Evolutionary conservation across 768 basidiomycete species (phyloP), one percentile per base, ranked within the genome.

Genomic region (Melanogaster broomeanus): DNA sequence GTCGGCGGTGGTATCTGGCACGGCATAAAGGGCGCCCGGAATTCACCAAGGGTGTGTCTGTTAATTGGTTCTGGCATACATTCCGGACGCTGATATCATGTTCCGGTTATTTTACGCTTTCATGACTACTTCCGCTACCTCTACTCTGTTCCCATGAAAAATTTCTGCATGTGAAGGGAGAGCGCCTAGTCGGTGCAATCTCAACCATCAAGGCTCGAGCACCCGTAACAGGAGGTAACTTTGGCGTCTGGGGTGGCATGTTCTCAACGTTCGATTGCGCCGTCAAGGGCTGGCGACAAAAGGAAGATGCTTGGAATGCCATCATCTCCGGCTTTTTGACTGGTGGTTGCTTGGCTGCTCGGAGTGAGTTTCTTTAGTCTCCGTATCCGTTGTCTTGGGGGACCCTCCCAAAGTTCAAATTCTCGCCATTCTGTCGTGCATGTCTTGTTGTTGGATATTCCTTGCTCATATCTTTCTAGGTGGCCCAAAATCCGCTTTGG

Each of bases 211-310:
- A 98, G 77, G 95, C 97, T 21, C 84, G 97, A 50, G 96, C 97
- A 54, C 97, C 97, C 4, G 97, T 99, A 24, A 93, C 95, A 11
- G 97, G 97, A 44, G 97, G 96, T 25, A 96, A 98, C 74, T 97
- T 96, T 68, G 88, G 90, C 61, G 88, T 92, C 15, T 93, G 91
- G 90, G 91, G 96, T 67, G 97, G 96, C 59, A 89, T 99, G 85
- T 99, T 99, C 71, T 98, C 94, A 40, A 90, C 93, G 30, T 99
- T 97, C 61, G 97, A 98, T 71, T 99, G 97, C 70, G 94, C 94
- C 1, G 89, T 99, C 61, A 98, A 99, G 73, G 92, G 93, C 13
- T 92, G 84, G 77, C 80, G 94, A 68, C 93, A 97, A 76, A 97
- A 98, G 69, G 94, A 97, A 72, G 95, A 97, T 70, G 90, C 96